Evolutionary conservation across 2,329 filamentous ascomycete genomes (phyloP), one percentile per base, ranked within the genome.

Genomic region (Blastomyces silverae): DNA sequence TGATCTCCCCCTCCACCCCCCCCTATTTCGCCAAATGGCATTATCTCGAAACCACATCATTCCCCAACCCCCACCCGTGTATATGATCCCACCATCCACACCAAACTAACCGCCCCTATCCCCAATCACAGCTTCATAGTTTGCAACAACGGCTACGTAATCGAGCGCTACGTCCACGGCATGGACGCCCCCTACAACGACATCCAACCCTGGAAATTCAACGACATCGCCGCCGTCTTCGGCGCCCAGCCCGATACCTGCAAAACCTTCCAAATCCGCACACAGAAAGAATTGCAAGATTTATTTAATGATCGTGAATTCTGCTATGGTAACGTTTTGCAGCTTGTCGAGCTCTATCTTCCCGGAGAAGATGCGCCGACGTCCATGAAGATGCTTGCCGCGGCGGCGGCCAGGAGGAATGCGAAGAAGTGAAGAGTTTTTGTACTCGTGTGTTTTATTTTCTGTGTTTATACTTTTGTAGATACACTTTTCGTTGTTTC

Each of bases 61-160:
- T 6, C 42, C 42, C 42, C 15, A 10, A 17, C 17, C 42, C 42
- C 11, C 13, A 20, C 15, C 15, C 2, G 15, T 37, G 34, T 37
- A 20, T 6, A 44, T 44, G 1, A 17, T 20, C 17, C 42, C 42
- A 44, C 4, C 15, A 11, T 25, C 4, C 31, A 17, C 7, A 3
- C 39, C 37, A 60, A 25, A 34, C 17, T 53, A 28, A n/a, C n/a
- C 39, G 31, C 34, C 59, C 25, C 20, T n/a, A 42, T 42, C 34
- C 59, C 25, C 20, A 48, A 42, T 11, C 11, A 90, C 72, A 87
- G 93, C 67, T 93, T 96, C 74, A 82, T 94, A 67, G 88, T 96
- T 69, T 91, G 89, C 82, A 95, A 95, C 74, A 86, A 92, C 52
- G 92, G 92, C 13, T 96, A 90, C 78, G 94, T 91, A 11, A 94